These are phyloP conservation scores for Suillus bovinus DNA, from an alignment of 768 basidiomycete species.

Conservation along the genomic window DNA sequence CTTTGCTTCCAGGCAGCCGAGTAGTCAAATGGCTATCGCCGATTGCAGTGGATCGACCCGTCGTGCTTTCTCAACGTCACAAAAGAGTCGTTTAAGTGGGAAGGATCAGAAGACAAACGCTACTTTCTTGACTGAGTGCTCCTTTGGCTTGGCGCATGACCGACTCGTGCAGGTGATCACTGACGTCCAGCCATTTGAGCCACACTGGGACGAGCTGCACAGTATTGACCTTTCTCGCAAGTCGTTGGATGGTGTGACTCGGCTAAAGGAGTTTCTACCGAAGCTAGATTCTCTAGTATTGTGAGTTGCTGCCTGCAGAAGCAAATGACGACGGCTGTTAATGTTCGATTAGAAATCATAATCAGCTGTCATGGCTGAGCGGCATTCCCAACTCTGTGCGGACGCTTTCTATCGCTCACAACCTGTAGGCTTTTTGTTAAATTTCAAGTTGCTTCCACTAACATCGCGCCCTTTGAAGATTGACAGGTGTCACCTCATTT, in stretches of 20 bases:
- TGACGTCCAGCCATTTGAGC: conserved; percentile 92
- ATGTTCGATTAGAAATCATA: conserved; percentile 55
- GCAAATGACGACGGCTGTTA: conserved; percentile 13
- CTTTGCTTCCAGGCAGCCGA: conserved; percentile 43
- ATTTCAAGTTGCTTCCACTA: conserved; percentile 16
- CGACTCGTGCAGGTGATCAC: conserved; percentile 90
- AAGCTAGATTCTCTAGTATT: conserved; percentile 71
- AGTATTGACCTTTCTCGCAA: conserved; percentile 70
- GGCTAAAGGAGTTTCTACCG: conserved; percentile 89
- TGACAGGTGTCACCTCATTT: conserved; percentile 87
- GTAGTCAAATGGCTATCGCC: conserved; percentile 26
- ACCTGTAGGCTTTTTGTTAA: conserved; percentile 47
- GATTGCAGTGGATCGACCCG: conserved; percentile 32
- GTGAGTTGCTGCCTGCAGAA: conserved; percentile 47
- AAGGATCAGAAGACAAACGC: conserved; percentile 42
- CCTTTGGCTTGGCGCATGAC: conserved; percentile 93
- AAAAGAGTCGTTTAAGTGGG: conserved; percentile 37
- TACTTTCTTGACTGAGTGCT: conserved; percentile 93
- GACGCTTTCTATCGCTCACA: conserved; percentile 76
- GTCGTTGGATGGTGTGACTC: conserved; percentile 61
- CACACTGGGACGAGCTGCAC: conserved; percentile 85
- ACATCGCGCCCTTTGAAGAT: conserved; percentile 42
- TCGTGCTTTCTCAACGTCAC: conserved; percentile 47
- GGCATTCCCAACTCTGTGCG: conserved; percentile 72
- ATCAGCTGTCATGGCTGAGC: conserved; percentile 78